Evolutionary conservation across 768 basidiomycete genomes (phyloP).

Genomic region (Grammothele lineata): DNA sequence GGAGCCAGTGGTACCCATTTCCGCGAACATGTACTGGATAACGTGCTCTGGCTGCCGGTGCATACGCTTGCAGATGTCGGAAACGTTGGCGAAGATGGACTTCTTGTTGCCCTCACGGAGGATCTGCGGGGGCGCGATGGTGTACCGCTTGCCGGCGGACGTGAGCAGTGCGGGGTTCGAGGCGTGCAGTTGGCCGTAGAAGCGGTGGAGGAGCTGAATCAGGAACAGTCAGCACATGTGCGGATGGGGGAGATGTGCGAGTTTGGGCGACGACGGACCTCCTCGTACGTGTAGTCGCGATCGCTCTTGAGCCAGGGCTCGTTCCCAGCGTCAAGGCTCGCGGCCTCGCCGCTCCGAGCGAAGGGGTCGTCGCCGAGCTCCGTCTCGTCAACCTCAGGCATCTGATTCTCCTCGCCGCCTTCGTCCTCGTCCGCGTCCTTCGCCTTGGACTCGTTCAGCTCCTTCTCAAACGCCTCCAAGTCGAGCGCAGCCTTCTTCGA

Average conservation of each 20-base stretch:
- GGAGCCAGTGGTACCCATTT: conserved; percentile 96
- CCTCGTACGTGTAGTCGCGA: conserved; percentile 93
- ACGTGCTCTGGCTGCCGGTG: conserved; percentile 97
- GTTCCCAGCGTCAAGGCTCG: conserved; percentile 66
- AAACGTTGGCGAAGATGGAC: conserved; percentile 93
- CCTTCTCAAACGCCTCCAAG: conserved; percentile 92
- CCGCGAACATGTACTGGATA: conserved; percentile 94
- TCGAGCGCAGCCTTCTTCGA: conserved; percentile 86
- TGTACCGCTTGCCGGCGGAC: conserved; percentile 89
- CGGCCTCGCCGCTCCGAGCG: conserved; percentile 47
- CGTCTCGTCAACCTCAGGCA: conserved; percentile 69
- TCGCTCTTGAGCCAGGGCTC: conserved; percentile 92
- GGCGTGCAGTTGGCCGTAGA: conserved; percentile 86
- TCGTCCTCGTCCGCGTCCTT: conserved; percentile 54
- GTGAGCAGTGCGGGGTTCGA: conserved; percentile 89
- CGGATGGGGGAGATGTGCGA: too few species aligned
- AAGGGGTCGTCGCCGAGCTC: conserved; percentile 92
- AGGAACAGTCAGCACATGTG: too few species aligned
- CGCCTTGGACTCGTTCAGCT: conserved; percentile 68
- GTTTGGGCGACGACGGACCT: conserved; percentile 68
- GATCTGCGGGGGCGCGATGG: conserved; percentile 92
- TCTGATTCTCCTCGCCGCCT: conserved; percentile 54
- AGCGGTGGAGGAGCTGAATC: conserved; percentile 81
- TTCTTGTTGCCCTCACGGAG: conserved; percentile 97
- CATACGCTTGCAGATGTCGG: conserved; percentile 98